Percentiles rank a stretch among this genome's conserved stretches.
Conservation (phyloP, 208 protist species). For the Porcisia hertigi region DNA sequence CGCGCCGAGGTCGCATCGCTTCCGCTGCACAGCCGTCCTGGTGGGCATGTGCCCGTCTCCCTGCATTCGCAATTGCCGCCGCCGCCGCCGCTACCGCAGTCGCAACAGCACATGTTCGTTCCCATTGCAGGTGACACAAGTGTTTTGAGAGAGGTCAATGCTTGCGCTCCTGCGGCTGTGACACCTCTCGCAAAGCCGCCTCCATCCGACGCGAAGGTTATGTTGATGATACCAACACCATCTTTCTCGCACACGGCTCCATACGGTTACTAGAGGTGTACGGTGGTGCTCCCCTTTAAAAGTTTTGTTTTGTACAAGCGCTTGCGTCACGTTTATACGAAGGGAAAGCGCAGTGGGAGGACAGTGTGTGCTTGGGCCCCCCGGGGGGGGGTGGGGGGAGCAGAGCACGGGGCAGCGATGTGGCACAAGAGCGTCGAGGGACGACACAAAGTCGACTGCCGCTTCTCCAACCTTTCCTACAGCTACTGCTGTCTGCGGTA, state of each 20-base stretch:
- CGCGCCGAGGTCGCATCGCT: neutral
- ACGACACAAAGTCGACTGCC: no score
- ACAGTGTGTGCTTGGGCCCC: no score
- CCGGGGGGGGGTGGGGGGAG: no score
- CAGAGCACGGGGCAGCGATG: no score
- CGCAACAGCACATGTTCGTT: neutral
- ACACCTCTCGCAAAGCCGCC: neutral
- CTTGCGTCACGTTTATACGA: neutral
- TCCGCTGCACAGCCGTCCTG: neutral
- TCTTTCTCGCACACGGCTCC: neutral
- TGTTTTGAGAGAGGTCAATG: neutral
- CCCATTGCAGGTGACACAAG: neutral
- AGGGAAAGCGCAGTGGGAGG: neutral
- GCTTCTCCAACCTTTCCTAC: no score
- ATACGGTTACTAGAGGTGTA: constrained; percentile 1
- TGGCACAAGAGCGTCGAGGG: no score
- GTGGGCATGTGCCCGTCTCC: neutral
- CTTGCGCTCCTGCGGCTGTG: neutral
- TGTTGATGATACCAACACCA: neutral
- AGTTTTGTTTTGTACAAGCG: no score
- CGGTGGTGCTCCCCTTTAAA: no score
- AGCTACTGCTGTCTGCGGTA: neutral
- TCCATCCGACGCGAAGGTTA: neutral
- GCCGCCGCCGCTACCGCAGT: neutral
- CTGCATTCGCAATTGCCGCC: neutral